phyloP scores from a whole-genome alignment of 441 rosid genomes.

The Populus hybrid region DNA sequence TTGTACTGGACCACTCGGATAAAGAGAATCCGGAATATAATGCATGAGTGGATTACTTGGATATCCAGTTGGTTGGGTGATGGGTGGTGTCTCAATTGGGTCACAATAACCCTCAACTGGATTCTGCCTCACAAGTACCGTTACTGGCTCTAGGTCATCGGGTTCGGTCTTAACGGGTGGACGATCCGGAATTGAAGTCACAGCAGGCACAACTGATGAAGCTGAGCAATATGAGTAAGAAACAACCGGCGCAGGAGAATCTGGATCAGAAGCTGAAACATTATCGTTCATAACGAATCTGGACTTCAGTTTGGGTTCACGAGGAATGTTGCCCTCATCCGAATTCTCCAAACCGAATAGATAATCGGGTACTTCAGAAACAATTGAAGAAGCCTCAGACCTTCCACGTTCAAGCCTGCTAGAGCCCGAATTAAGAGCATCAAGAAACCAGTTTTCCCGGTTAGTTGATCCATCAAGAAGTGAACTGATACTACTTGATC shows the following conservation, averaged over 20 bases:
- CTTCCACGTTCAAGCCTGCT: constrained; percentile 59
- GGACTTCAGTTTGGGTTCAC: constrained; percentile 29
- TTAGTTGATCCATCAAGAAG: constrained; percentile 80
- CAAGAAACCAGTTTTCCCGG: constrained; percentile 86
- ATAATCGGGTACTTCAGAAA: constrained; percentile 88
- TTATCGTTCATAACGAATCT: constrained; percentile 41
- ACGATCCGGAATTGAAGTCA: constrained; percentile 56
- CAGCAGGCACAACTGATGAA: constrained; percentile 45
- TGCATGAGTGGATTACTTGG: constrained; percentile 52
- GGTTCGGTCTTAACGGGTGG: constrained; percentile 62
- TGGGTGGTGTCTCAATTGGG: constrained; percentile 31
- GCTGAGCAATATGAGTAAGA: constrained; percentile 67
- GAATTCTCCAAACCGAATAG: constrained; percentile 75
- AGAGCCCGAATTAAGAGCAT: constrained; percentile 60
- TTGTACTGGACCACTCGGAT: constrained; percentile 39
- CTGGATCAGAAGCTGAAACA: constrained; percentile 70
- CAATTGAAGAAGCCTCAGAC: constrained; percentile 80
- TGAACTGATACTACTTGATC: constrained; percentile 71
- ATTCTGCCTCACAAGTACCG: constrained; percentile 7
- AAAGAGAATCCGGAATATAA: constrained; percentile 46
- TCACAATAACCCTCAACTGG: constrained; percentile 28
- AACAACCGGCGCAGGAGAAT: constrained; percentile 70
- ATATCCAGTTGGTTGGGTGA: constrained; percentile 34
- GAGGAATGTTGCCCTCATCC: constrained; percentile 36
- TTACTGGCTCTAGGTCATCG: constrained; percentile 34